Evolutionary conservation across 768 basidiomycete genomes (phyloP).

Genomic region (Leccinum ochraceum): DNA sequence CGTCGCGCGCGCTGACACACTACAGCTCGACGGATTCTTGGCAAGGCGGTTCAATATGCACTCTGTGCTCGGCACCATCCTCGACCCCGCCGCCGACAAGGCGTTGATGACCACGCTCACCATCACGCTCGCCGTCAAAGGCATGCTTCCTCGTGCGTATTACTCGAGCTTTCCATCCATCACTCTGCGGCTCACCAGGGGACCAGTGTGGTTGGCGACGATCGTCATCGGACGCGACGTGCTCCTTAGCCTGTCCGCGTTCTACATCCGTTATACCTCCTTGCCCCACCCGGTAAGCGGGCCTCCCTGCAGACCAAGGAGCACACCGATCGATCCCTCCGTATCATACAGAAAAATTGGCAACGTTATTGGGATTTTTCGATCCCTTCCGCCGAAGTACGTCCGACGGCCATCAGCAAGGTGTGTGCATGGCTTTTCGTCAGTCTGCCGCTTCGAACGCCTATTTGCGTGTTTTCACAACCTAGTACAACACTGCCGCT

Average conservation of each 20-base stretch:
- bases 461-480: not conserved
- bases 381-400: slow-evolving; percentile 92
- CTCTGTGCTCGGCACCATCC: slow-evolving; percentile 90
- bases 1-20: not conserved
- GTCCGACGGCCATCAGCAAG: slow-evolving; percentile 93
- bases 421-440: slow-evolving; percentile 36
- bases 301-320: not conserved
- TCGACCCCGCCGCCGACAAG: slow-evolving; percentile 98
- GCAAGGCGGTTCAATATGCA: slow-evolving; percentile 86
- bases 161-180: not conserved
- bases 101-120: slow-evolving; percentile 92
- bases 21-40: slow-evolving; percentile 86
- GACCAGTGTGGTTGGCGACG: slow-evolving; percentile 76
- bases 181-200: not conserved
- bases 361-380: slow-evolving; percentile 95
- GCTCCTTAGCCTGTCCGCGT: slow-evolving; percentile 81
- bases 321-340: slow-evolving; percentile 5
- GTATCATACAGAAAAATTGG: slow-evolving; percentile 76
- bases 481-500: slow-evolving; percentile 86
- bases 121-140: slow-evolving; percentile 79
- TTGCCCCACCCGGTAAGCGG: slow-evolving; percentile 73
- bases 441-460: not conserved
- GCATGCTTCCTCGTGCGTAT: slow-evolving; percentile 75
- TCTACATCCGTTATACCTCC: slow-evolving; percentile 91
- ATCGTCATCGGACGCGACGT: slow-evolving; percentile 91